Percentiles rank a stretch among this genome's conserved stretches.
These are phyloP conservation scores for Macrocystidia cucumis DNA, from an alignment of 1,284 basidiomycete species.

Conservation along the genomic window DNA sequence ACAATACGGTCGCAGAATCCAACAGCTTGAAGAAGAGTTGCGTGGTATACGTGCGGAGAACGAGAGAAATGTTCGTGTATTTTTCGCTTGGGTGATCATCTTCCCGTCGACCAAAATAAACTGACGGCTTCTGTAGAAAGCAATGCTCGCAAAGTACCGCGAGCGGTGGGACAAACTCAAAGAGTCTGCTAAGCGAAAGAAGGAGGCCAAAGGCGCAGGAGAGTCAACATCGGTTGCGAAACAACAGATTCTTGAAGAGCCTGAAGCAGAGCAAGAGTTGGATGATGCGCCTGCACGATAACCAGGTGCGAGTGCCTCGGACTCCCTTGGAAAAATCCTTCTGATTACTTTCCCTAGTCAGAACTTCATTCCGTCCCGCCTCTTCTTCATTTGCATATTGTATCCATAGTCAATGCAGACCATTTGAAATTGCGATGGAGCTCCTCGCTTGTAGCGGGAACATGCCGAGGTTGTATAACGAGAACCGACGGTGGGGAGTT, in stretches of 20 bases:
- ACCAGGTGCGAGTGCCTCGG: background rate
- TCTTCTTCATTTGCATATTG: too few relatives aligned
- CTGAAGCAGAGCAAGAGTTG: slow-evolving; percentile 59
- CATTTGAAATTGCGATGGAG: too few relatives aligned
- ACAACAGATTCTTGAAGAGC: slow-evolving; percentile 71
- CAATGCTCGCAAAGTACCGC: slow-evolving; percentile 76
- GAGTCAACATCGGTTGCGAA: slow-evolving; percentile 35
- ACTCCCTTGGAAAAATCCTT: background rate
- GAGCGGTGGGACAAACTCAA: slow-evolving; percentile 88
- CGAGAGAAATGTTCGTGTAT: slow-evolving; percentile 65
- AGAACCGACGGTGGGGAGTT: too few relatives aligned
- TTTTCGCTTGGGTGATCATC: slow-evolving; percentile 4
- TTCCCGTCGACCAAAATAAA: slow-evolving; percentile 7
- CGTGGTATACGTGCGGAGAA: slow-evolving; percentile 60
- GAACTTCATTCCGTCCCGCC: background rate
- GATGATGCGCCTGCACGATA: slow-evolving; percentile 19
- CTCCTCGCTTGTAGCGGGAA: too few relatives aligned
- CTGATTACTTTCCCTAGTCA: background rate
- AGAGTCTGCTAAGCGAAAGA: slow-evolving; percentile 78
- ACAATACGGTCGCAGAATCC: slow-evolving; percentile 57
- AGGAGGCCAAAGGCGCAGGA: slow-evolving; percentile 69
- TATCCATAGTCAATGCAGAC: too few relatives aligned
- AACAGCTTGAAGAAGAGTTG: slow-evolving; percentile 77
- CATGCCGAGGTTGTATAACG: too few relatives aligned
- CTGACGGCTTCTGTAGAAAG: slow-evolving; percentile 45